Evolutionary conservation across 768 basidiomycete genomes (phyloP).

Genomic region (Podaxis sp.): DNA sequence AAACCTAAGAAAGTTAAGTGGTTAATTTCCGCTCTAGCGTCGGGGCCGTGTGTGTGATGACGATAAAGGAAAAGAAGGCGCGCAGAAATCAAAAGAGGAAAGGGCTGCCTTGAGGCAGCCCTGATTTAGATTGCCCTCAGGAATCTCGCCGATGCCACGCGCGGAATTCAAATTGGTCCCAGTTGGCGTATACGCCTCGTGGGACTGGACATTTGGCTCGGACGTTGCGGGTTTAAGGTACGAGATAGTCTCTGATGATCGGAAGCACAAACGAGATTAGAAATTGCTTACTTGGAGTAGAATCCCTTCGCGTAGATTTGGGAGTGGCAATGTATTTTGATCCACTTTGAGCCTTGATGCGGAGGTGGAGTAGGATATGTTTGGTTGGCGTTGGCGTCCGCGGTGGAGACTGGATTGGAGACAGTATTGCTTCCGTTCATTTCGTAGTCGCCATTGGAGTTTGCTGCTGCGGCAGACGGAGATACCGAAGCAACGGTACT

Average conservation of each 20-base stretch:
- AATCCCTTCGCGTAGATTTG: slow-evolving; percentile 72
- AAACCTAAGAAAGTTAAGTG: slow-evolving; percentile 45
- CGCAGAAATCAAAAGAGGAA: slow-evolving; percentile 1
- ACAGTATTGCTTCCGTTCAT: slow-evolving; percentile 24
- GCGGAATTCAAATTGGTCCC: background rate
- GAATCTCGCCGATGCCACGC: slow-evolving; percentile 13
- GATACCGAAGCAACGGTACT: slow-evolving; percentile 13
- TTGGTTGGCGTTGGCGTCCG: background rate
- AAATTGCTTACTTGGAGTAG: slow-evolving; percentile 66
- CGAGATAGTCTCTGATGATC: slow-evolving; percentile 4
- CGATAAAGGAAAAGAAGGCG: slow-evolving; percentile 12
- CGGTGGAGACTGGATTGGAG: background rate
- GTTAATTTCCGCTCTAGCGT: background rate
- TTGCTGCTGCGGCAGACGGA: slow-evolving; percentile 16
- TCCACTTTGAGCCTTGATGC: background rate
- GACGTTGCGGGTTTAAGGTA: background rate
- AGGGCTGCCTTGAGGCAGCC: slow-evolving; percentile 16
- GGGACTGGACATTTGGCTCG: background rate
- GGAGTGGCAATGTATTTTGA: slow-evolving; percentile 60
- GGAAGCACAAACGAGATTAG: background rate
- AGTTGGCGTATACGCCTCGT: background rate
- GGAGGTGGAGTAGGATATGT: background rate
- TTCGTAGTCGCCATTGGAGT: slow-evolving; percentile 15
- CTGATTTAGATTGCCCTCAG: slow-evolving; percentile 14
- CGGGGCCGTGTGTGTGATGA: slow-evolving; percentile 3